Evolutionary conservation across 176 grass and related monocot genomes (phyloP).

Genomic region (Echinochloa phyllopogon): DNA sequence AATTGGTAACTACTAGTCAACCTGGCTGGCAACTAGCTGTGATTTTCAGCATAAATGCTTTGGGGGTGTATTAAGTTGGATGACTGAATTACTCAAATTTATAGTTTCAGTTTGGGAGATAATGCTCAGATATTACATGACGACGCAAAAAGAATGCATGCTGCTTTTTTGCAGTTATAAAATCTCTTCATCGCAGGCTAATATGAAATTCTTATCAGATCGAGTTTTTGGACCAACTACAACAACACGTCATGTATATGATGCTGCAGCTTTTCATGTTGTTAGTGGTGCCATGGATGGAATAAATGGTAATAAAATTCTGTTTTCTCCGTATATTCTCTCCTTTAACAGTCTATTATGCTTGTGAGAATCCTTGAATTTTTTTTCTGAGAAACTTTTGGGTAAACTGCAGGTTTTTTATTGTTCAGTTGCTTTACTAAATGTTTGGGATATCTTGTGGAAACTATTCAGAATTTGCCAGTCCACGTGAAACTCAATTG

Average conservation of each 20-base stretch:
- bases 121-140: background rate
- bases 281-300: slow-evolving; percentile 78
- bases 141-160: background rate
- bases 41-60: slow-evolving; percentile 8
- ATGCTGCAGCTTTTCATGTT: slow-evolving; percentile 76
- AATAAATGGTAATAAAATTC: slow-evolving; percentile 75
- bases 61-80: background rate
- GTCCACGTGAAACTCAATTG: background rate
- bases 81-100: slow-evolving; percentile 9
- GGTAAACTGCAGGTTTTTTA: background rate
- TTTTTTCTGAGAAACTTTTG: background rate
- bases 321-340: background rate
- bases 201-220: slow-evolving; percentile 56
- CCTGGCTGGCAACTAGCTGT: background rate
- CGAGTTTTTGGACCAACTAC: slow-evolving; percentile 82
- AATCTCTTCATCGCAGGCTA: slow-evolving; percentile 17
- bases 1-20: slow-evolving; percentile 5
- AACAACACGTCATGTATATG: slow-evolving; percentile 77
- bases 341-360: background rate
- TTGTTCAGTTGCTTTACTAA: slow-evolving; percentile 12
- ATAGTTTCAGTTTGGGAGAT: background rate
- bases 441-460: background rate
- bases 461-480: slow-evolving; percentile 1
- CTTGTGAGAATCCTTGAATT: background rate
- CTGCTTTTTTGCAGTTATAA: background rate